Evolutionary conservation across 2,329 filamentous ascomycete genomes (phyloP), one percentile per base, ranked within the genome.

Genomic region (Cercospora canescens): DNA sequence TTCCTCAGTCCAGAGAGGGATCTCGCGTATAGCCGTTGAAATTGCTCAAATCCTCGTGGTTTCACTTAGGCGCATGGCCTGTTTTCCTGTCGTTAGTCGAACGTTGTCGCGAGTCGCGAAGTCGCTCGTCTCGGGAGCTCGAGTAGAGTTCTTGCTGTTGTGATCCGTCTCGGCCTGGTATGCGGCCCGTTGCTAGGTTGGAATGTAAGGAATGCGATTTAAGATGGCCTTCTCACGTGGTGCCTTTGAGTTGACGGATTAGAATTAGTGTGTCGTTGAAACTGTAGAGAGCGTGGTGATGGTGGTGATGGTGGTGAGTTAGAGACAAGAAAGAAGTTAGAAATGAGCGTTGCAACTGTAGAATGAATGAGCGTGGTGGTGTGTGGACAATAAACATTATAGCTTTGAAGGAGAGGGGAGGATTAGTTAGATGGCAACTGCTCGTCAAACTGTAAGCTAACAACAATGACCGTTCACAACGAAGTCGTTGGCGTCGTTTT

Each of bases 141-240:
- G 58, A 50, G 48, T 60, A 57, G 11, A 32, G 48, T 59, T 37
- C 41, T 41, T 50, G 32, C 60, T 76, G 74, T 74, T 74, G 62
- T 76, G 73, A 68, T 72, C 56, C 74, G 68, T 71, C 68, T 69
- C 60, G 66, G 63, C 62, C 69, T 62, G 73, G 73, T 68, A 76
- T 76, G 73, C 71, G 61, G 65, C 54, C 65, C 68, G 77, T 80
- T 72, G 76, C 75, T 76, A 73, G 37, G 54, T 64, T 70, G 78
- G 78, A 80, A 80, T 80, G 78, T 66, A 69, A 69, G 52, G 52
- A 56, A 56, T 56, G 52, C 52, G 30, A 56, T 52, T 16, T 56
- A 48, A 57, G 58, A 68, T 67, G 41, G 60, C 41, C 34, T 62
- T 56, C 21, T 63, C 61, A 64, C 57, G 64, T 66, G 64, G 64